Percentiles rank a stretch among this genome's conserved stretches.
Conservation (phyloP, 257 asterid genomes). For the Capsicum baccatum region DNA sequence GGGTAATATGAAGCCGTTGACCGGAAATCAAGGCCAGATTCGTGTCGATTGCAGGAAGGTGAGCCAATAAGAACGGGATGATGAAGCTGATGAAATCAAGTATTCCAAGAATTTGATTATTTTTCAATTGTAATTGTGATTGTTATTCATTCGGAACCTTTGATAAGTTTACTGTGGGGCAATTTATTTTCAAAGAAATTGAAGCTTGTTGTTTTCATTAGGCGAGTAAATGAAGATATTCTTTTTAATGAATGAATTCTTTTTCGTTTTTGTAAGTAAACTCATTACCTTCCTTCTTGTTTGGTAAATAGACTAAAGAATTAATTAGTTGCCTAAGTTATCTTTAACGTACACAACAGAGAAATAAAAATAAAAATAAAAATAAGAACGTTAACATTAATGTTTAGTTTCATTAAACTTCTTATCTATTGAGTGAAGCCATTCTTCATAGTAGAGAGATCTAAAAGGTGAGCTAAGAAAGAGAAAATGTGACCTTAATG, state of each 20-base stretch:
- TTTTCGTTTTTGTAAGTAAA: not conserved
- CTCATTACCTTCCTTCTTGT: not conserved
- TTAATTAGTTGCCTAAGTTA: no score
- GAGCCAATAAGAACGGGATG: slow-evolving; percentile 11
- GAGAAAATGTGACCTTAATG: no score
- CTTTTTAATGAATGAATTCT: not conserved
- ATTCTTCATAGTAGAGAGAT: no score
- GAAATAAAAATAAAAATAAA: no score
- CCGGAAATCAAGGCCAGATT: not conserved
- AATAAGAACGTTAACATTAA: no score
- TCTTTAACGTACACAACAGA: no score
- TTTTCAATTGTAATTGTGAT: not conserved
- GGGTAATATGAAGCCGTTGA: slow-evolving; percentile 30
- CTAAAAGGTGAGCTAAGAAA: no score
- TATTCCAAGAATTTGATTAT: not conserved
- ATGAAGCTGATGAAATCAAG: not conserved
- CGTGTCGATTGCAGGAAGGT: slow-evolving; percentile 32
- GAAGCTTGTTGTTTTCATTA: not conserved
- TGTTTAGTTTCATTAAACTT: no score
- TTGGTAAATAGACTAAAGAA: not conserved
- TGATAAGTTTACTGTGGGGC: not conserved
- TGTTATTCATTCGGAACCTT: not conserved
- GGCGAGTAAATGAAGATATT: not conserved
- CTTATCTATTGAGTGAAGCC: no score
- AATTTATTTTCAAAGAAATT: not conserved